Evolutionary conservation across 2,329 filamentous ascomycete species (phyloP), one percentile per base, ranked within the genome.

Genomic region (Remersonia thermophila): DNA sequence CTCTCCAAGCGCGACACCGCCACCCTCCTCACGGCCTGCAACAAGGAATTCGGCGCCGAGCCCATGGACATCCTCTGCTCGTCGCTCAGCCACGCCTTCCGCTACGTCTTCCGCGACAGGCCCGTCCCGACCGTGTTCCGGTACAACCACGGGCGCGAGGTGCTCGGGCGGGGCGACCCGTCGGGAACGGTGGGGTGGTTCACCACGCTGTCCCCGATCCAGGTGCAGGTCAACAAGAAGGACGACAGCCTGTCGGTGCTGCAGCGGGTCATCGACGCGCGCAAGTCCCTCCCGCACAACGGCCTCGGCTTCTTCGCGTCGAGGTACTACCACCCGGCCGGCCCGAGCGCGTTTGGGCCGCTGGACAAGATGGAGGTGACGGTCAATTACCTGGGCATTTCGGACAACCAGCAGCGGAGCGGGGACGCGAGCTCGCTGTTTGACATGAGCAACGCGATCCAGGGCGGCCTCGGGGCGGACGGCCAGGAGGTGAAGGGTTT

Each of bases 181-280:
- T 60, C 61, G 0, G 39, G 51, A 1, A 65, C 59, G 0, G 58
- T 66, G 1, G 63, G 63, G 1, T 67, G 63, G 63, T 66, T 66
- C 32, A 65, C 63, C 2, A 60, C 60, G 0, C 47, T 66, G 13
- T 55, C 44, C 13, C 62, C 62, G 0, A 35, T 61, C 0, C 47
- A 47, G 12, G 11, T 44, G 2, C n/a, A n/a, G 4, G 8, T 7
- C 38, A 40, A 15, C 36, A 47, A 10, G 46, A 49, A 23, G 31
- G 20, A 23, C 20, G 20, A 23, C 20, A 23, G 20, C 20, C 5
- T 23, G 20, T 23, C 20, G 5, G 20, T 23, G 5, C 20, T 23
- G 20, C 20, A 23, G 20, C 20, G 20, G 5, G 20, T 23, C 20
- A 23, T 23, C 20, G 20, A 23, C 20, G 20, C 20, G 20, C 20